phyloP scores from a whole-genome alignment of 148 eudicot genomes.

The Rhododendron williamsianum region DNA sequence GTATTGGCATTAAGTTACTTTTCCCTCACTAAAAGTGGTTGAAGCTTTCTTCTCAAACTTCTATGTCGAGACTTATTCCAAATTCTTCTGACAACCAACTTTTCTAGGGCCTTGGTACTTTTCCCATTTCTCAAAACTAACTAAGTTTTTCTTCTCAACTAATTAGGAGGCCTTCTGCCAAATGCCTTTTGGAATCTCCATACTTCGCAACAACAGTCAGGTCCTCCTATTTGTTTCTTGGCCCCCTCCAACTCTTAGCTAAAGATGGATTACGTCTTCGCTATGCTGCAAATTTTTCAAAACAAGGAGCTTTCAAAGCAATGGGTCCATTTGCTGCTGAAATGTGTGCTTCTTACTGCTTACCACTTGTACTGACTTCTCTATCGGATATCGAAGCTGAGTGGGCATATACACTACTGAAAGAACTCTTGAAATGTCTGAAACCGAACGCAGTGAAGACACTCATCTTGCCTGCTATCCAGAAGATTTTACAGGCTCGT shows the following conservation, averaged over 20 bases:
- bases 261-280: slow-evolving; percentile 58
- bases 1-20: slow-evolving; percentile 30
- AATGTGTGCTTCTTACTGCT: slow-evolving; percentile 86
- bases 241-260: slow-evolving; percentile 73
- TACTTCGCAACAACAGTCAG: slow-evolving; percentile 65
- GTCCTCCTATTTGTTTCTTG: slow-evolving; percentile 77
- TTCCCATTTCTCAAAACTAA: neutral
- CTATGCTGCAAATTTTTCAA: slow-evolving; percentile 81
- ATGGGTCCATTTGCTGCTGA: slow-evolving; percentile 90
- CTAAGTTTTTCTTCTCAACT: slow-evolving; percentile 1
- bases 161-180: slow-evolving; percentile 91
- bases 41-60: neutral
- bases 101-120: neutral
- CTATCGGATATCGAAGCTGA: slow-evolving; percentile 78
- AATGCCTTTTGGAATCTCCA: slow-evolving; percentile 82
- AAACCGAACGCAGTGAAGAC: slow-evolving; percentile 53
- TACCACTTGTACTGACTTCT: slow-evolving; percentile 54
- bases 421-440: slow-evolving; percentile 62
- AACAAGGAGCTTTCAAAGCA: slow-evolving; percentile 72
- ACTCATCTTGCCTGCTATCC: slow-evolving; percentile 70
- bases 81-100: slow-evolving; percentile 6
- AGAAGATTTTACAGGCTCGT: slow-evolving; percentile 91
- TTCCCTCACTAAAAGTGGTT: neutral
- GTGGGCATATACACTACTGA: slow-evolving; percentile 63
- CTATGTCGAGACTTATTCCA: neutral